Conservation (phyloP, 225 moss, liverwort and hornwort species). For the Thuidium tamariscinum region DNA sequence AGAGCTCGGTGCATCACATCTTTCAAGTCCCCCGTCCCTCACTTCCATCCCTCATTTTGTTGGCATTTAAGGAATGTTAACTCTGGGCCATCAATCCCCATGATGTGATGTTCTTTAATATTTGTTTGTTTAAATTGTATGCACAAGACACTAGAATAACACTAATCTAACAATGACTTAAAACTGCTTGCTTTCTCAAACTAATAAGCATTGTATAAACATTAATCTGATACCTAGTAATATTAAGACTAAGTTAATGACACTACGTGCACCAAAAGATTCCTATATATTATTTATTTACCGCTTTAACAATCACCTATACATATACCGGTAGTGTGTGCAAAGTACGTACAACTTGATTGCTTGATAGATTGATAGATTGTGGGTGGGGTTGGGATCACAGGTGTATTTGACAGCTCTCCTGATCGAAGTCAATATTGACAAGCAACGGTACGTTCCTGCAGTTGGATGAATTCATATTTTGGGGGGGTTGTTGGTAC, state of each 20-base stretch:
- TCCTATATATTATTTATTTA: neutral
- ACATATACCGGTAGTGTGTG: neutral
- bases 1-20: neutral
- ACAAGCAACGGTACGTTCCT: constrained; percentile 58
- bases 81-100: neutral
- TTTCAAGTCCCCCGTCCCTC: neutral
- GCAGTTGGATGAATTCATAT: neutral
- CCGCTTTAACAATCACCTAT: neutral
- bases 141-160: neutral
- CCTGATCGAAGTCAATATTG: constrained; percentile 67
- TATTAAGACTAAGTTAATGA: neutral
- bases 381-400: neutral
- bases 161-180: neutral
- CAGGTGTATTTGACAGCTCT: constrained; percentile 88
- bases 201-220: neutral
- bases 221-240: neutral
- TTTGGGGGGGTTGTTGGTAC: neutral
- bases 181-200: neutral
- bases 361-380: neutral
- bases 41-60: neutral
- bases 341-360: neutral
- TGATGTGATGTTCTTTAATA: neutral
- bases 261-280: neutral
- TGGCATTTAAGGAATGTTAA: too few species aligned
- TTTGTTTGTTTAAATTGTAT: neutral